Conservation (phyloP, 2,329 filamentous ascomycete genomes). For the Beauveria brongniartii region DNA sequence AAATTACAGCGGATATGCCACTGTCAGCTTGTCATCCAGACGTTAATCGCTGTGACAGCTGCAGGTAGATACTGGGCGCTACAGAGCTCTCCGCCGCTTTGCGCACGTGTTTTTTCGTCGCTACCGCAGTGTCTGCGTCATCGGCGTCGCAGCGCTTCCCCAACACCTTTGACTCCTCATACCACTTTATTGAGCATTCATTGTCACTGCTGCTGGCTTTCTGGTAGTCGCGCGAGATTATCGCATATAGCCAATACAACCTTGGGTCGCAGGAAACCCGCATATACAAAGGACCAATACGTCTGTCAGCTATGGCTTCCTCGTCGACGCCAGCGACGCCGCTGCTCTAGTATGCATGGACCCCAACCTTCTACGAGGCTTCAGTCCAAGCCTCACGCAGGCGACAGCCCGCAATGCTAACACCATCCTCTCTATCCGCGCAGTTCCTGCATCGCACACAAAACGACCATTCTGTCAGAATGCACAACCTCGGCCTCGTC, state of each 20-base stretch:
- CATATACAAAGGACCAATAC: not conserved
- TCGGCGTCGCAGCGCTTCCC: not conserved
- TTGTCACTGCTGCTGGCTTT: not conserved
- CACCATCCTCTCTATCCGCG: not conserved
- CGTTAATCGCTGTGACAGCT: not conserved
- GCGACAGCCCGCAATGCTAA: not conserved
- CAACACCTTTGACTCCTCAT: not conserved
- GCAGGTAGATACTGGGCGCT: not conserved
- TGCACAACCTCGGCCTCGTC: constrained; percentile 81
- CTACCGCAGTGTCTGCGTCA: not conserved
- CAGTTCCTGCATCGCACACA: constrained; percentile 89
- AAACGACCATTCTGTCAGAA: constrained; percentile 86
- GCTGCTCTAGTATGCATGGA: constrained; percentile 58
- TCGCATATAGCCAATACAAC: not conserved
- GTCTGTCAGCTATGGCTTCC: constrained; percentile 51
- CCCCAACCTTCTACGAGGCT: not conserved
- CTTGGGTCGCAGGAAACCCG: not conserved
- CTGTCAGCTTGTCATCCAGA: not conserved
- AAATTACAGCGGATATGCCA: not conserved
- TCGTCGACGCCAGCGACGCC: constrained; percentile 60
- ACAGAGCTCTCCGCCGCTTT: not conserved
- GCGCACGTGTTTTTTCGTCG: not conserved
- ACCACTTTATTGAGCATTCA: not conserved
- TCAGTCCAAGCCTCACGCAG: not conserved
- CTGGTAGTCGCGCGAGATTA: not conserved